Conservation (phyloP, 2,329 filamentous ascomycete genomes). For the Epicoccum nigrum region DNA sequence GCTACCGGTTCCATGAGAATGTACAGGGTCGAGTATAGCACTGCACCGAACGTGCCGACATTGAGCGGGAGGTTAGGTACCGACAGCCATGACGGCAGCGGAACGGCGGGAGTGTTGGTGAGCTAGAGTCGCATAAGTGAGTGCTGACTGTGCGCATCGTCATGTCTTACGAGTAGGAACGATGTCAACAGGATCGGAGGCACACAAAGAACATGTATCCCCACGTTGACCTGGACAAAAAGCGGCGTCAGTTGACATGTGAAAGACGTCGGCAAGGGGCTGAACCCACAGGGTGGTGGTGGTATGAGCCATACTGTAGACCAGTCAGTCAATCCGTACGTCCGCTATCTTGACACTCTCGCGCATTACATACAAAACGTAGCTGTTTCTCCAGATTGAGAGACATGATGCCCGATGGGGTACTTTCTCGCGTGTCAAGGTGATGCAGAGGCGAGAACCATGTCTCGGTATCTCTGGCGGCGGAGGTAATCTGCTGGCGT, state of each 20-base stretch:
- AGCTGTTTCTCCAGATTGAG: slow-evolving; percentile 83
- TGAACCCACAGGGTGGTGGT: slow-evolving; percentile 69
- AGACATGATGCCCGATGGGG: slow-evolving; percentile 52
- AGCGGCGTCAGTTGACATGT: slow-evolving; percentile 33
- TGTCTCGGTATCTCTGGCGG: slow-evolving; percentile 28
- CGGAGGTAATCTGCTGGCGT: slow-evolving; percentile 6
- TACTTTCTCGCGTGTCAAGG: slow-evolving; percentile 35
- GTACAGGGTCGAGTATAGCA: slow-evolving; percentile 78
- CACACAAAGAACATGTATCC: slow-evolving; percentile 81
- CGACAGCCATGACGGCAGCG: slow-evolving; percentile 60
- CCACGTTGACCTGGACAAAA: slow-evolving; percentile 68
- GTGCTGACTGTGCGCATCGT: neutral
- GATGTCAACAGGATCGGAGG: slow-evolving; percentile 74
- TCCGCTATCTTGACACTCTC: neutral
- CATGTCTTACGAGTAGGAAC: slow-evolving; percentile 69
- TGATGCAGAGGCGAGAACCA: slow-evolving; percentile 33
- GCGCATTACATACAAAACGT: slow-evolving; percentile 69
- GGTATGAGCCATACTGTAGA: slow-evolving; percentile 79
- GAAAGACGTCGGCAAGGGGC: slow-evolving; percentile 7
- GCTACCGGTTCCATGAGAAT: slow-evolving; percentile 93
- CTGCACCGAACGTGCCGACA: slow-evolving; percentile 61
- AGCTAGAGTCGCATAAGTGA: slow-evolving; percentile 50
- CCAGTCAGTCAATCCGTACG: slow-evolving; percentile 24
- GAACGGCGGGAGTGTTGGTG: slow-evolving; percentile 62
- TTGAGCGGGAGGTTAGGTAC: slow-evolving; percentile 66